These are phyloP conservation scores for Reutealis trisperma DNA, from an alignment of 345 rosid genomes.

Conservation along the genomic window DNA sequence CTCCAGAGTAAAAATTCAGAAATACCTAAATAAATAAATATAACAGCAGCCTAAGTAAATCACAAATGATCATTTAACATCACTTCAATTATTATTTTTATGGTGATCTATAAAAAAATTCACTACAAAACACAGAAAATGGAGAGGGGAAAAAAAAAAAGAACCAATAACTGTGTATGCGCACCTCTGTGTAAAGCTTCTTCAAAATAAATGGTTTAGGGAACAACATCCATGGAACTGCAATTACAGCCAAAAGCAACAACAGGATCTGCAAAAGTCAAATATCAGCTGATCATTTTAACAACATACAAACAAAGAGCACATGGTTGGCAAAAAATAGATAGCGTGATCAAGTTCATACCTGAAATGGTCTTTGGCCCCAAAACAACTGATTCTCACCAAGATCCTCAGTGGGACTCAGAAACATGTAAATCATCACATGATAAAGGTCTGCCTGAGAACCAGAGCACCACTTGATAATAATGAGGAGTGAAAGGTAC, in stretches of 20 bases:
- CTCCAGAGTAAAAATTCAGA: too few species aligned
- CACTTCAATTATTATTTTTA: neutral
- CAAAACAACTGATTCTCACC: constrained; percentile 88
- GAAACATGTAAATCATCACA: constrained; percentile 98
- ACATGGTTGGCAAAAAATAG: neutral
- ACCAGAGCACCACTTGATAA: constrained; percentile 98
- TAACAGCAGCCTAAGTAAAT: neutral
- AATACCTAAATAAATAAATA: too few species aligned
- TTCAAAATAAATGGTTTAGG: constrained; percentile 92
- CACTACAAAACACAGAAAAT: neutral
- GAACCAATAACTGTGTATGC: neutral
- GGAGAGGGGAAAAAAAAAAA: neutral
- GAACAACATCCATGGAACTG: constrained; percentile 98
- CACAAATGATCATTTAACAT: neutral
- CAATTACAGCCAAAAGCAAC: constrained; percentile 73
- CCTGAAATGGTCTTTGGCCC: constrained; percentile 98
- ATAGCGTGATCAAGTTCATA: constrained; percentile 23
- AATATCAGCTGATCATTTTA: constrained; percentile 20
- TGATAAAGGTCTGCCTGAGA: constrained; percentile 98
- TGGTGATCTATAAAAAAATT: neutral
- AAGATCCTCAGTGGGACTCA: constrained; percentile 90
- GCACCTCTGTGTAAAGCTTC: constrained; percentile 81
- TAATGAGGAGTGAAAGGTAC: constrained; percentile 85
- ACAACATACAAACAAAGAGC: neutral
- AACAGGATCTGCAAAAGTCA: constrained; percentile 63